A percentile compares a stretch with the other conserved stretches of the same genome.
These are phyloP conservation scores for Fusarium sp. DNA, from an alignment of 2,329 filamentous ascomycete genomes.

Conservation along the genomic window DNA sequence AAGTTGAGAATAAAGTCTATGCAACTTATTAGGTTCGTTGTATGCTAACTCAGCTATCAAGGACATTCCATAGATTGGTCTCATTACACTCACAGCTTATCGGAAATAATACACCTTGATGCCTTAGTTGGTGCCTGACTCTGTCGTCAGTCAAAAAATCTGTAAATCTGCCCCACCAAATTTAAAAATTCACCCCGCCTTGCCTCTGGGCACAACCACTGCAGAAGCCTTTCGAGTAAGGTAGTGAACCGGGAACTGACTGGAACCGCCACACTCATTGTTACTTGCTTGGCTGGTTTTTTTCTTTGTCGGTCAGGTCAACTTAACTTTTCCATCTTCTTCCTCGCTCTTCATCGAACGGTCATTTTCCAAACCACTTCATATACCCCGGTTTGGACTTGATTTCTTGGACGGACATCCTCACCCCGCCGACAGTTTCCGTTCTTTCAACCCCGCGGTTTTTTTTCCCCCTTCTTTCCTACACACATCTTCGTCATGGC, in stretches of 20 bases:
- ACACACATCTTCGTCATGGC: constrained; percentile 57
- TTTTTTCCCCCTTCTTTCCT: constrained; percentile 24
- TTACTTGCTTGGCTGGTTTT: constrained; percentile 44
- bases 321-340: constrained; percentile 24
- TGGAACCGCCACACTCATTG: constrained; percentile 46
- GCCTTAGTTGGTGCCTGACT: constrained; percentile 55
- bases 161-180: constrained; percentile 54
- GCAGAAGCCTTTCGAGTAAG: constrained; percentile 34
- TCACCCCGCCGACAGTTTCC: constrained; percentile 41
- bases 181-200: constrained; percentile 56
- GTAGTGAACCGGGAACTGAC: constrained; percentile 37
- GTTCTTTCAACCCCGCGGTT: constrained; percentile 45
- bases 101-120: constrained; percentile 38
- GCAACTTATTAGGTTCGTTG: background rate
- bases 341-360: constrained; percentile 37
- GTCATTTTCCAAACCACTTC: constrained; percentile 35
- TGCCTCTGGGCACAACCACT: constrained; percentile 44
- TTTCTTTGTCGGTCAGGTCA: constrained; percentile 39
- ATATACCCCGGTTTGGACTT: constrained; percentile 44
- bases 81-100: background rate
- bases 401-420: constrained; percentile 31
- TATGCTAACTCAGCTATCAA: background rate
- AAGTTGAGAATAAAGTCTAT: background rate
- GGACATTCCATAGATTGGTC: background rate
- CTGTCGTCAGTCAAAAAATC: constrained; percentile 50